A percentile compares a stretch with the other conserved stretches of the same genome.
Conservation (phyloP, 2,329 filamentous ascomycete species). For the Scortechinia acanthostroma region DNA sequence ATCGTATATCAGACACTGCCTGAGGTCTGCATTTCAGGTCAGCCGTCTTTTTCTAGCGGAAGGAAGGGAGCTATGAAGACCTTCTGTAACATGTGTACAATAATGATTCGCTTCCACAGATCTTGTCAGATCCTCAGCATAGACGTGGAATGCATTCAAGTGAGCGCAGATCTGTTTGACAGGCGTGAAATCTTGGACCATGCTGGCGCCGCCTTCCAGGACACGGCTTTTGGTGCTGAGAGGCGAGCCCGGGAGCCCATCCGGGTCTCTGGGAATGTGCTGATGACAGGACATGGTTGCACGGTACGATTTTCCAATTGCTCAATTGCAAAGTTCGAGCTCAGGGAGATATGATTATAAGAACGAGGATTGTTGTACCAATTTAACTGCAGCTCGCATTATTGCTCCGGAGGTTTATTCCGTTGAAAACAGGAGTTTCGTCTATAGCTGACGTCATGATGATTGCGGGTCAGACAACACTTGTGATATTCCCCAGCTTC, state of each 20-base stretch:
- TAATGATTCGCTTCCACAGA: constrained; percentile 55
- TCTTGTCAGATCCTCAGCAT: constrained; percentile 42
- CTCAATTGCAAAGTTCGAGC: too few species aligned
- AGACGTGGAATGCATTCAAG: constrained; percentile 54
- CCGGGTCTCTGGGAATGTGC: too few species aligned
- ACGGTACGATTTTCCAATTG: too few species aligned
- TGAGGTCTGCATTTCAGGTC: constrained; percentile 31
- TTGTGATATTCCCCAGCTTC: too few species aligned
- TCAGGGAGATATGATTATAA: too few species aligned
- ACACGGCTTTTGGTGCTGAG: neutral
- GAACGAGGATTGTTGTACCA: too few species aligned
- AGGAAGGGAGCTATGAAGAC: constrained; percentile 12
- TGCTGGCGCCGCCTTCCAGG: neutral
- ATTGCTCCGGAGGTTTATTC: too few species aligned
- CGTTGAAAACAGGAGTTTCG: too few species aligned
- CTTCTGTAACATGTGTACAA: constrained; percentile 51
- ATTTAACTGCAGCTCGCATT: too few species aligned
- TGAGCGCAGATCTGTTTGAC: constrained; percentile 52
- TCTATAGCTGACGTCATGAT: too few species aligned
- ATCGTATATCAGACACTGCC: constrained; percentile 59
- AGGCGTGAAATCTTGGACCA: constrained; percentile 31
- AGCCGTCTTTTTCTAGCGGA: neutral
- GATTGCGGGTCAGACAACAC: too few species aligned
- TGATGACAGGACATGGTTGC: too few species aligned
- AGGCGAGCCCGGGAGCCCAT: neutral